phyloP scores from a whole-genome alignment of 371 early-diverging fungal genomes.

The Blastocladiella emersonii region DNA sequence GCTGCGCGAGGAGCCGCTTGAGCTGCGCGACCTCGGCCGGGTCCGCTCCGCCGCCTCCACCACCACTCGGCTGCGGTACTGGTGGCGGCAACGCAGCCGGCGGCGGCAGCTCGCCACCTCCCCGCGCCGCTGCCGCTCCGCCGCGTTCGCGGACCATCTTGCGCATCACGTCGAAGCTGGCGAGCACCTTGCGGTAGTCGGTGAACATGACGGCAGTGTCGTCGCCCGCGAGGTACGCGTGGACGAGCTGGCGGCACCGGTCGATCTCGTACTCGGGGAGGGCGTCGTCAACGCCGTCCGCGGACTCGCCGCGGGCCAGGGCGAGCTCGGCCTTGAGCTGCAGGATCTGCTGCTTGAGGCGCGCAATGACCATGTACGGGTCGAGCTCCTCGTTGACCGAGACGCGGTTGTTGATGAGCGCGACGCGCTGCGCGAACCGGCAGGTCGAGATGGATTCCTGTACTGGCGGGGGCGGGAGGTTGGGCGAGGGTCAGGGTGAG shows the following conservation, averaged over 20 bases:
- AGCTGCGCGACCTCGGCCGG: slow-evolving; percentile 21
- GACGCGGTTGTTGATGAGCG: slow-evolving; percentile 33
- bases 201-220: slow-evolving; percentile 21
- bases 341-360: slow-evolving; percentile 27
- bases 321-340: slow-evolving; percentile 33
- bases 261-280: slow-evolving; percentile 32
- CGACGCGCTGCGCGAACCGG: slow-evolving; percentile 44
- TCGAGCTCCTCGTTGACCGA: slow-evolving; percentile 40
- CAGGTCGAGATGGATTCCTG: slow-evolving; percentile 45
- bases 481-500: neutral
- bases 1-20: slow-evolving; percentile 21
- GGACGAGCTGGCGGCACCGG: slow-evolving; percentile 21
- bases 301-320: slow-evolving; percentile 21
- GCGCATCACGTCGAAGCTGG: slow-evolving; percentile 28
- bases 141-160: neutral
- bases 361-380: slow-evolving; percentile 30
- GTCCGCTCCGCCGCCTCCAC: slow-evolving; percentile 19
- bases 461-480: neutral
- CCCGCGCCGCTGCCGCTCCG: too few relatives aligned
- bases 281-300: slow-evolving; percentile 10
- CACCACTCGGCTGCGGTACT: too few relatives aligned
- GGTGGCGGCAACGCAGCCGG: too few relatives aligned
- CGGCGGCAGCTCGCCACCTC: too few relatives aligned
- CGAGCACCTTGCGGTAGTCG: slow-evolving; percentile 26
- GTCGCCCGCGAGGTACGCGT: slow-evolving; percentile 21